Evolutionary conservation across 352 stramenopile genomes (phyloP).

Genomic region (Globisporangium radiosum): DNA sequence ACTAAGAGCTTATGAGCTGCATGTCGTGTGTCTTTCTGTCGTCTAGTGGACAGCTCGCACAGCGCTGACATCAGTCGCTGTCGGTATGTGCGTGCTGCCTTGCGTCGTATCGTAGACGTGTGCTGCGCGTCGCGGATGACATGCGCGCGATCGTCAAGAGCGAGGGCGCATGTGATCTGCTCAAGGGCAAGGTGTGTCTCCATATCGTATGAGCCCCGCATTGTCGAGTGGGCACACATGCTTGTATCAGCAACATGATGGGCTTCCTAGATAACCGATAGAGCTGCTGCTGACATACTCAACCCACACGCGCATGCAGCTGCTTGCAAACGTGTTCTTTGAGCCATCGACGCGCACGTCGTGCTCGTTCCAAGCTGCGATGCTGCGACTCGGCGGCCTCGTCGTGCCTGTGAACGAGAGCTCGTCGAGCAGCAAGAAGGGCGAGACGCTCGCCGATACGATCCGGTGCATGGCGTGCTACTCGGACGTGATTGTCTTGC

Average conservation of each 20-base stretch:
- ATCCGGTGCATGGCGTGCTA: slow-evolving; percentile 97
- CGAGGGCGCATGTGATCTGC: slow-evolving; percentile 61
- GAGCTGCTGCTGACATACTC: neutral
- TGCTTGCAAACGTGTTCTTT: slow-evolving; percentile 97
- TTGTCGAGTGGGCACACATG: neutral
- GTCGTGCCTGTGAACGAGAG: slow-evolving; percentile 93
- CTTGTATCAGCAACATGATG: no score
- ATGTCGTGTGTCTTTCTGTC: neutral
- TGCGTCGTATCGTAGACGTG: slow-evolving; percentile 25
- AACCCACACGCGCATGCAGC: slow-evolving; percentile 14
- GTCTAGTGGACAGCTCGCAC: neutral
- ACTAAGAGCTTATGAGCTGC: neutral
- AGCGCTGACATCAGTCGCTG: neutral
- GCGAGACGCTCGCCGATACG: slow-evolving; percentile 97
- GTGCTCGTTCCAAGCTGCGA: slow-evolving; percentile 97
- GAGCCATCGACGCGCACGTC: slow-evolving; percentile 97
- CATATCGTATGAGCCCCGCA: neutral
- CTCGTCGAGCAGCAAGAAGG: slow-evolving; percentile 95
- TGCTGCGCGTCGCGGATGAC: slow-evolving; percentile 69
- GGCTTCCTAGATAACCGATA: neutral
- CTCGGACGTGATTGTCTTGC: slow-evolving; percentile 92
- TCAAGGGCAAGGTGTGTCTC: slow-evolving; percentile 68
- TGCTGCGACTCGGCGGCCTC: slow-evolving; percentile 94
- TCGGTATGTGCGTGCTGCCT: neutral
- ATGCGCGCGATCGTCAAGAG: slow-evolving; percentile 82